Conservation (phyloP, 1,284 basidiomycete species). For the Apiotrichum sp. region DNA sequence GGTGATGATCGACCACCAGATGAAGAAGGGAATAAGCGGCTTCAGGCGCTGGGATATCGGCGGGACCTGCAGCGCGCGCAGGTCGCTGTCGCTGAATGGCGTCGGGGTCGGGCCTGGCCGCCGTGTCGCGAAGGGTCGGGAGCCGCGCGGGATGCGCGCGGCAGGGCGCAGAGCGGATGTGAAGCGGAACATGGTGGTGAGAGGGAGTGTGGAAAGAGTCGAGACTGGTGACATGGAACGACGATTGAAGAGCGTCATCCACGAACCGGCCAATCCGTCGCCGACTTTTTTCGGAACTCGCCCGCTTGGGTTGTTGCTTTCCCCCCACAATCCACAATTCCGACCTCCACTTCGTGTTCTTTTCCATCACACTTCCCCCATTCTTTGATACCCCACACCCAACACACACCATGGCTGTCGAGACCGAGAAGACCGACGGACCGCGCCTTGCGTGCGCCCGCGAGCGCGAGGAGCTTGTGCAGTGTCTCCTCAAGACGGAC, state of each 20-base stretch:
- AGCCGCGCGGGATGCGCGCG: not conserved
- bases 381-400: not conserved
- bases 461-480: constrained; percentile 40
- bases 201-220: too few species aligned
- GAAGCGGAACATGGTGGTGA: not conserved
- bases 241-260: too few species aligned
- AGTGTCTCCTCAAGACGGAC: constrained; percentile 42
- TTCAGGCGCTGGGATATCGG: constrained; percentile 36
- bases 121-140: too few species aligned
- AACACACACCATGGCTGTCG: not conserved
- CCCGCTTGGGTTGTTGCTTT: too few species aligned
- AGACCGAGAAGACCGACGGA: not conserved
- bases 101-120: not conserved
- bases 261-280: not conserved
- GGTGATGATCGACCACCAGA: constrained; percentile 45
- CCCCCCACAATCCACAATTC: too few species aligned
- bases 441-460: constrained; percentile 27
- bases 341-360: not conserved
- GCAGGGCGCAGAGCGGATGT: not conserved
- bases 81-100: not conserved
- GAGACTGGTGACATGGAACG: too few species aligned
- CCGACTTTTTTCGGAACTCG: not conserved
- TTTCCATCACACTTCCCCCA: too few species aligned
- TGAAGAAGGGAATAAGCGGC: constrained; percentile 42
- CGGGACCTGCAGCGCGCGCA: constrained; percentile 16